Evolutionary conservation across 164 flowering plant genomes (phyloP), one percentile per base, ranked within the genome.

Genomic region (Magnolia kwangsiensis): DNA sequence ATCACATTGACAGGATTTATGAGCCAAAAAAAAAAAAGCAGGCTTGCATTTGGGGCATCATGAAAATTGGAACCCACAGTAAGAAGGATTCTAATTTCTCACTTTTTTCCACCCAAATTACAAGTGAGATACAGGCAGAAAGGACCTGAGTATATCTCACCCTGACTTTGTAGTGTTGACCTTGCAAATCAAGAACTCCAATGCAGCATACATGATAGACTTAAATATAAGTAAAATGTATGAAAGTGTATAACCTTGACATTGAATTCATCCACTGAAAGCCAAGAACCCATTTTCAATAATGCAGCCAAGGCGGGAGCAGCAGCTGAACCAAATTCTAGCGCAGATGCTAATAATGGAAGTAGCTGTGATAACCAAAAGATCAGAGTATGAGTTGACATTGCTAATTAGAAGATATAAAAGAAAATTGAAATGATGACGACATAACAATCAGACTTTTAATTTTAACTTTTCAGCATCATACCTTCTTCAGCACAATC

Each of bases 241-340:
- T 55, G 49, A 16, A 59, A 27, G 65, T n/a, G 19, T 23, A 75
- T 65, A 11, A 96, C 98, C 98, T 94, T 94, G 65, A 76, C 78
- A 82, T 74, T 81, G 78, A 90, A 94, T 70, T 96, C 99, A 77
- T 94, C 98, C 70, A 92, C 9, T 1, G 98, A 85, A 78, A 94
- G 91, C 98, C 99, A 94, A 65, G 98, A 91, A 63, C 97, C 98
- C 97, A 96, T 88, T 83, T 96, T 96, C 84, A 96, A 80, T 69
- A 96, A 77, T 74, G 99, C 96, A 64, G 94, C 88, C 87, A 96
- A 85, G 61, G 98, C 99, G 85, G 97, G 98, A 75, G 99, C 97
- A 81, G 89, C 91, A 84, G 98, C 99, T 81, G 99, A 93, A 78
- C 99, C 98, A 89, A 91, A 96, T 84, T 94, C 99, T 76, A 96